A percentile compares a stretch with the other conserved stretches of the same genome.
phyloP scores from a whole-genome alignment of 2,329 filamentous ascomycete genomes.

The Pseudogymnoascus sp. region DNA sequence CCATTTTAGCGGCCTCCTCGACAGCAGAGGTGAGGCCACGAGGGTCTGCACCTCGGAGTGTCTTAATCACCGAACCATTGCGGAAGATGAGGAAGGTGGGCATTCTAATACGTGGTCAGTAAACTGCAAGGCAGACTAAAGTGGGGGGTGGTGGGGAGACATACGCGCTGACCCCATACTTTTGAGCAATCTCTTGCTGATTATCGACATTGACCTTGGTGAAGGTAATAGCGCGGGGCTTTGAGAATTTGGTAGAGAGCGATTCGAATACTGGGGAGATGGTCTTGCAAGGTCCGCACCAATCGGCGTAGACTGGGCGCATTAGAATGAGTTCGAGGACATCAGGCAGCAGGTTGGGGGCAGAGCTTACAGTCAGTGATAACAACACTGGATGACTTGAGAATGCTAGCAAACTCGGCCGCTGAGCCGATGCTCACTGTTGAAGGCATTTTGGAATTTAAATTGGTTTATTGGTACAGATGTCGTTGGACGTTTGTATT shows the following conservation, averaged over 20 bases:
- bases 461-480: background rate
- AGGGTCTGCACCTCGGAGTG: constrained; percentile 74
- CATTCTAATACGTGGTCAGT: constrained; percentile 43
- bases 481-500: background rate
- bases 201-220: constrained; percentile 85
- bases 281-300: constrained; percentile 88
- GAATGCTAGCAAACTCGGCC: constrained; percentile 62
- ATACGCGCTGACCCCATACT: constrained; percentile 71
- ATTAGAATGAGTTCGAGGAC: constrained; percentile 22
- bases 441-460: constrained; percentile 12
- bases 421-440: constrained; percentile 53
- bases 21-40: constrained; percentile 68
- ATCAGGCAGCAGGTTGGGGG: constrained; percentile 16
- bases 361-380: constrained; percentile 74
- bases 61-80: constrained; percentile 62
- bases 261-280: constrained; percentile 86
- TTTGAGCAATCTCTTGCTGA: constrained; percentile 67
- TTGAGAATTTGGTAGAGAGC: constrained; percentile 69
- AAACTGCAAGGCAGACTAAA: constrained; percentile 9
- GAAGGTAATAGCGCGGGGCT: constrained; percentile 78
- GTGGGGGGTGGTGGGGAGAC: constrained; percentile 21
- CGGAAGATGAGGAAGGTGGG: constrained; percentile 93
- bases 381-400: constrained; percentile 68
- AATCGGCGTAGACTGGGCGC: constrained; percentile 77
- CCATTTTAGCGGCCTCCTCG: constrained; percentile 56